Evolutionary conservation across 2,329 filamentous ascomycete genomes (phyloP), one percentile per base, ranked within the genome.

Genomic region (Ambrosiella beaveri): DNA sequence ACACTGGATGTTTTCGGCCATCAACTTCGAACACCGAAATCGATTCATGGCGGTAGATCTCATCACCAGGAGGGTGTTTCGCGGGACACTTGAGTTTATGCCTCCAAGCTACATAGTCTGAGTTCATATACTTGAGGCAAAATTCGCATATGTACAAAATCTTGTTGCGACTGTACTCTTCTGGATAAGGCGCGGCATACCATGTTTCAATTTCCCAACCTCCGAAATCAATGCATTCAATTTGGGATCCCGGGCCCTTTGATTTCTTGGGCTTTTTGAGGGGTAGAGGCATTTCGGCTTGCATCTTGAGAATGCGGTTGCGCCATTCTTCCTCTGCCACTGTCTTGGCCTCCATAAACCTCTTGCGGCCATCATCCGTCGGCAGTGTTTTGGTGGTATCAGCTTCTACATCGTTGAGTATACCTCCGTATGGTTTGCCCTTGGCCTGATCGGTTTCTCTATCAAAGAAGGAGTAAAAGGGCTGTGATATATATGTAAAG

Each of bases 121-220:
- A 97, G 70, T 94, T 95, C 89, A 98, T 96, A 73, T 98, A 98
- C 71, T 97, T 98, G 61, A 98, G 76, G 68, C 93, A 98, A 70
- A 97, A 98, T 69, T 98, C 94, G 75, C 93, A 98, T 62, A 98
- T 97, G 71, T 95, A 97, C n/a, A 98, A 78, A 41, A 95, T 86
- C 37, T 88, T 84, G 67, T 98, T 97, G 63, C 91, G 83, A 68
- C 89, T 97, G 74, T 98, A 98, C 71, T 98, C 93, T 68, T 96
- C 93, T 0, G 93, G 93, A 68, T 98, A 98, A 11, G 93, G 94
- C 44, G 93, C 93, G 37, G 93, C 91, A 71, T 98, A 96, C 90
- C 93, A 97, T 2, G 93, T 98, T 68, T 98, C 93, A 64, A 98
- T 98, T 69, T 98, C 93, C 77, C 86, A 94, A 56, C 89, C 88